A percentile compares a stretch with the other conserved stretches of the same genome.
Evolutionary conservation across 768 basidiomycete genomes (phyloP).

Genomic region (Mycena belliarum): DNA sequence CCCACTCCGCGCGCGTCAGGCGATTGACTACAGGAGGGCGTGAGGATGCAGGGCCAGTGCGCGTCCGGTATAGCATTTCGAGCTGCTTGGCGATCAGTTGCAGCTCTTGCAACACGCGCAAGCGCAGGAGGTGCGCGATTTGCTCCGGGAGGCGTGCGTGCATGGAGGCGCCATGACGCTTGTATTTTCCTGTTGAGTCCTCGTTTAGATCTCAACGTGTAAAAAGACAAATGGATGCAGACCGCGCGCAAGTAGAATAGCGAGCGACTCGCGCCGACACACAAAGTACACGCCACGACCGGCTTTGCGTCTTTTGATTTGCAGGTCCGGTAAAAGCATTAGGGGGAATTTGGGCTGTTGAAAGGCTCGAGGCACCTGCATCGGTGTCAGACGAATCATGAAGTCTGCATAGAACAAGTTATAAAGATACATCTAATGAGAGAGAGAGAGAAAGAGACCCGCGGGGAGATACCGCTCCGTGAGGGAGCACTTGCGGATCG

Average conservation of each 20-base stretch:
- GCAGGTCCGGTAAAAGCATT: constrained; percentile 47
- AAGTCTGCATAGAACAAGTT: neutral
- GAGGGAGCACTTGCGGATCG: constrained; percentile 55
- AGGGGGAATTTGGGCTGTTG: constrained; percentile 22
- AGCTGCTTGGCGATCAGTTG: constrained; percentile 55
- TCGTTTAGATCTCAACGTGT: neutral
- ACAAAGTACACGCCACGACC: constrained; percentile 54
- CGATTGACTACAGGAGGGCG: constrained; percentile 52
- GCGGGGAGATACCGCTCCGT: constrained; percentile 55
- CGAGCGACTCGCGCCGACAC: constrained; percentile 57
- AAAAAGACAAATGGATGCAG: neutral
- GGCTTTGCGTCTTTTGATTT: constrained; percentile 50
- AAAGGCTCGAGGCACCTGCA: neutral
- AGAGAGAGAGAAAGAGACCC: constrained; percentile 35
- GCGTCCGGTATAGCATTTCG: constrained; percentile 22
- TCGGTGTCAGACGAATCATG: neutral
- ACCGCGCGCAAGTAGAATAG: constrained; percentile 41
- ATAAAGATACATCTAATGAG: neutral
- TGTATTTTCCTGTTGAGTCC: constrained; percentile 26
- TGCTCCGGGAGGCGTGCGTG: constrained; percentile 54
- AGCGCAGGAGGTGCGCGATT: constrained; percentile 64
- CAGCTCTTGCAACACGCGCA: constrained; percentile 77
- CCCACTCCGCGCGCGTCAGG: constrained; percentile 65
- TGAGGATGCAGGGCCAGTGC: constrained; percentile 19
- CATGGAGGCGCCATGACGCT: constrained; percentile 27